Conservation (phyloP, 2,329 filamentous ascomycete species). For the Mycosphaerelloides madeirae region DNA sequence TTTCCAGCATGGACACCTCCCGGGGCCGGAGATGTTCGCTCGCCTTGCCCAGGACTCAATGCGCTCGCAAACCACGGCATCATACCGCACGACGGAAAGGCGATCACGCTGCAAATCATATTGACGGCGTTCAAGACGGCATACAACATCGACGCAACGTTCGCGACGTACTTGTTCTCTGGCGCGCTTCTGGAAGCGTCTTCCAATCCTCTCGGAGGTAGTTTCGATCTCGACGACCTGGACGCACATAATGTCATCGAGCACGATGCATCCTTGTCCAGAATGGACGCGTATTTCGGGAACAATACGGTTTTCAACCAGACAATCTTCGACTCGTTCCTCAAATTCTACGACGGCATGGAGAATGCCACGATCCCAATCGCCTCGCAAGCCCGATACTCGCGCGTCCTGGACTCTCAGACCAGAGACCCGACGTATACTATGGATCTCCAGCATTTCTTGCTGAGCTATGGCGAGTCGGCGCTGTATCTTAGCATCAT, state of each 20-base stretch:
- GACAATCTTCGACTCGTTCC: conserved; percentile 29
- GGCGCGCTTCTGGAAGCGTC: conserved; percentile 19
- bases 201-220: conserved; percentile 1
- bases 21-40: conserved; percentile 15
- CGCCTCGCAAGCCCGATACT: conserved; percentile 28
- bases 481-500: conserved; percentile 35
- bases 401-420: conserved; percentile 26
- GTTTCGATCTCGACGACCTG: conserved; percentile 26
- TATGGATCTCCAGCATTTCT: conserved; percentile 29
- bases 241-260: conserved; percentile 32
- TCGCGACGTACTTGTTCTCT: conserved; percentile 20
- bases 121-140: conserved; percentile 19
- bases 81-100: conserved; percentile 21
- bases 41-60: conserved; percentile 28
- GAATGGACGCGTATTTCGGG: conserved; percentile 33
- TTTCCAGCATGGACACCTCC: not conserved
- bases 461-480: conserved; percentile 36
- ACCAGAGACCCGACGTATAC: conserved; percentile 30
- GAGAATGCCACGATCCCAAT: conserved; percentile 25
- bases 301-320: conserved; percentile 34
- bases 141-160: conserved; percentile 23
- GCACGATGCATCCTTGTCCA: conserved; percentile 34
- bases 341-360: conserved; percentile 25
- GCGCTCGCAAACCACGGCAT: conserved; percentile 24
- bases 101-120: conserved; percentile 21